phyloP scores from a whole-genome alignment of 768 basidiomycete genomes.

The Lactarius trivialis region DNA sequence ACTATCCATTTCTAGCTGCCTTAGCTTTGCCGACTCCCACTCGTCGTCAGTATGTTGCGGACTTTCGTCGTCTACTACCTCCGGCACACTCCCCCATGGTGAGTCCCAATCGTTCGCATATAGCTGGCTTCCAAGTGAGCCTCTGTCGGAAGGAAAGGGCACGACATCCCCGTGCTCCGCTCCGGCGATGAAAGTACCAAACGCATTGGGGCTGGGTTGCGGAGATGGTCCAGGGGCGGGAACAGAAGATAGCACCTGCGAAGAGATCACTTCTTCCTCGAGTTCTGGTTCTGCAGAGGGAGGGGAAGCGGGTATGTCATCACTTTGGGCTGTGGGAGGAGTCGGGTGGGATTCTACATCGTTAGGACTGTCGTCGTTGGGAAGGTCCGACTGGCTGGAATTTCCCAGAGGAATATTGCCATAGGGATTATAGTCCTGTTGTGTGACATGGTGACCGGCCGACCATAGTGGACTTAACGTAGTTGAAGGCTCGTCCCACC shows the following conservation, averaged over 20 bases:
- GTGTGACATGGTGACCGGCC: slow-evolving; percentile 22
- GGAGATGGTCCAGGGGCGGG: slow-evolving; percentile 21
- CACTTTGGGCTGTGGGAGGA: neutral
- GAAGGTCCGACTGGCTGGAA: neutral
- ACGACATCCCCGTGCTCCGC: slow-evolving; percentile 30
- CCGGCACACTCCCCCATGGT: slow-evolving; percentile 25
- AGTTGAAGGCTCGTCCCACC: slow-evolving; percentile 45
- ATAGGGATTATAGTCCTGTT: slow-evolving; percentile 34
- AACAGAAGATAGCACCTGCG: neutral
- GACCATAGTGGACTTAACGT: slow-evolving; percentile 40
- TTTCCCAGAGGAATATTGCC: slow-evolving; percentile 31
- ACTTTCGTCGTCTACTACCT: slow-evolving; percentile 22
- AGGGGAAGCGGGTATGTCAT: neutral
- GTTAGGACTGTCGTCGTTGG: neutral
- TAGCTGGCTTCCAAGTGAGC: slow-evolving; percentile 13
- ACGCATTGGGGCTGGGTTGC: slow-evolving; percentile 43
- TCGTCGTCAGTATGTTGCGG: slow-evolving; percentile 41
- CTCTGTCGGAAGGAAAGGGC: slow-evolving; percentile 34
- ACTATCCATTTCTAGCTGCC: slow-evolving; percentile 53
- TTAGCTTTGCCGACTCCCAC: slow-evolving; percentile 57
- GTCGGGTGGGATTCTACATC: neutral
- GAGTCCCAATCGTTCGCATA: slow-evolving; percentile 30
- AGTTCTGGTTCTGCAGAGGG: neutral
- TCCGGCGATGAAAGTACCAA: slow-evolving; percentile 55
- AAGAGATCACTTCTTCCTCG: neutral